Base-by-base conservation (phyloP, 495 filamentous ascomycete species). In the Aspergillus nanangensis region DNA sequence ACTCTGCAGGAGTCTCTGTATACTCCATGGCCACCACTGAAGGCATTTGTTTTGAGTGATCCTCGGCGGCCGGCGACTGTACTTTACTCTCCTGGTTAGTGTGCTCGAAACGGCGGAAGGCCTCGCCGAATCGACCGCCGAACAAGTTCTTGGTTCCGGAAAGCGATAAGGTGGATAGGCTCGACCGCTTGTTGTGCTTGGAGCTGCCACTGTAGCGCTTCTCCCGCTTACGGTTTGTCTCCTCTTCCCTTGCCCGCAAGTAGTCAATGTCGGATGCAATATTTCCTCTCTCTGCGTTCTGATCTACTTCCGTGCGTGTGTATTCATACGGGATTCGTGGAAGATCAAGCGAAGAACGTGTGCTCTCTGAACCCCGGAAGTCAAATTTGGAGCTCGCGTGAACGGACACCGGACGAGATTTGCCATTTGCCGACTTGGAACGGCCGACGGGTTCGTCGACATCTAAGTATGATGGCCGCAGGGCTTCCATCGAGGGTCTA, bases 201-300 rank as follows among this genome's bases (percentile, higher is more conserved):
- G 70, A 60, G 11, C 75, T 75, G 40, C 67, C 70, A 50, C 76
- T 78, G 37, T 71, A 74, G 11, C 88, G 80, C 53, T 90, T 88
- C 52, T 85, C 82, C 40, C 82, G 83, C 52, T 83, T 79, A 27
- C 82, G 80, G 3, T 72, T 66, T 27, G 77, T 76, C 24, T 84
- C 79, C 49, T 79, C 76, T 60, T 96, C 91, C 74, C 87, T 88
- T 0, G 80, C 79, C 20, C 86, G 83, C 3, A 96, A 72, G 57
- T 89, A 97, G 43, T 95, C 92, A 14, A 96, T 80, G 52, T 94
- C 90, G 5, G 89, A 93, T 41, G 82, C 75, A 42, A 96, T 94
- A 45, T 81, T 84, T 29, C 71, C 29, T 66, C 65, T 53, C 45
- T 71, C 69, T 38, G 53, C 51, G 5, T 58, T 54, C 11, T 55